Evolutionary conservation across 164 flowering plant species (phyloP).

Genomic region (Chloranthus sessilifolius): DNA sequence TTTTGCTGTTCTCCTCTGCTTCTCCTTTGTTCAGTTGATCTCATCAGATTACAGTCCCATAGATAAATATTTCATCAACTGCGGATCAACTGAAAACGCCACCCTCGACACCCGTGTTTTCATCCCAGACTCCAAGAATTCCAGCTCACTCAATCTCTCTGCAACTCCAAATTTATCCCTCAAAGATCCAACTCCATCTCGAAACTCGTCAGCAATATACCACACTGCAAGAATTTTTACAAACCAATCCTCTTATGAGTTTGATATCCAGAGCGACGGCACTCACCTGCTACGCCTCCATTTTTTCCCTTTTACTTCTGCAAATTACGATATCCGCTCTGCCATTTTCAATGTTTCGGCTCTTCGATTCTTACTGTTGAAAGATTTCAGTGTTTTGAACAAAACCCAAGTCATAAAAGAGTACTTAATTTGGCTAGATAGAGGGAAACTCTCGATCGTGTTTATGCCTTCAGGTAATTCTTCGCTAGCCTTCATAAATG

Average conservation of each 20-base stretch:
- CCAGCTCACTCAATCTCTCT: background rate
- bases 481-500: constrained; percentile 26
- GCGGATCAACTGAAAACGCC: constrained; percentile 48
- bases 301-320: constrained; percentile 37
- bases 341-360: constrained; percentile 54
- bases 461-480: constrained; percentile 38
- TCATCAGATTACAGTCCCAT: background rate
- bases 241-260: background rate
- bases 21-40: too few species aligned
- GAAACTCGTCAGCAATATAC: background rate
- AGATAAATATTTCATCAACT: constrained; percentile 36
- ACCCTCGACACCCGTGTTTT: constrained; percentile 12
- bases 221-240: background rate
- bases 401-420: constrained; percentile 28
- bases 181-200: background rate
- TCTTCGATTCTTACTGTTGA: constrained; percentile 42
- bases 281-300: constrained; percentile 73
- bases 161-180: background rate
- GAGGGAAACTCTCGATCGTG: constrained; percentile 31
- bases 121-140: background rate
- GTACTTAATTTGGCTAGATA: background rate
- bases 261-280: constrained; percentile 23
- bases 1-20: too few species aligned
- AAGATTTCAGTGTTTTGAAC: constrained; percentile 46
- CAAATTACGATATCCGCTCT: constrained; percentile 9